Evolutionary conservation across 768 basidiomycete genomes (phyloP).

Genomic region (Rhizopogon roseolus): DNA sequence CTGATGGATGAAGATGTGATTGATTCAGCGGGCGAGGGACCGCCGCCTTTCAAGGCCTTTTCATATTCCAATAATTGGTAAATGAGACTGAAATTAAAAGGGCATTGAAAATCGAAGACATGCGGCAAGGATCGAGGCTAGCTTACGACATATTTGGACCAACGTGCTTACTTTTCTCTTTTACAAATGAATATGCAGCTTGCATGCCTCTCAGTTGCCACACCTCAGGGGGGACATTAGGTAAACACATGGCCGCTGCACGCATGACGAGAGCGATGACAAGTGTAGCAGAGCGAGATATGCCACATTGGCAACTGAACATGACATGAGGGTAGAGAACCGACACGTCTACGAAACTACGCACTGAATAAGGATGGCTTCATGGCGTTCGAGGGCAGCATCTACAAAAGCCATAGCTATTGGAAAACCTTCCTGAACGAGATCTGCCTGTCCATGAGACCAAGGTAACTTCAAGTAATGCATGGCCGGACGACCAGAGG

Average conservation of each 20-base stretch:
- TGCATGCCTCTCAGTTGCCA: conserved; percentile 86
- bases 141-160: conserved; percentile 95
- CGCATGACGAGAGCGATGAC: conserved; percentile 92
- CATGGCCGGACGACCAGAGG: conserved; percentile 70
- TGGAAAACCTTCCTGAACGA: conserved; percentile 75
- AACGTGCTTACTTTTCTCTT: conserved; percentile 81
- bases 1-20: conserved; percentile 49
- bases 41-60: conserved; percentile 55
- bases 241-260: conserved; percentile 67
- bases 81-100: conserved; percentile 58
- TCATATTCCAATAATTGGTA: conserved; percentile 93
- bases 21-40: conserved; percentile 45
- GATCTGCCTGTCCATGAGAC: conserved; percentile 92
- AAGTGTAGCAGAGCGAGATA: conserved; percentile 86
- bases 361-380: conserved; percentile 82
- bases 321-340: conserved; percentile 11
- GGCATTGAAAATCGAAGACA: conserved; percentile 15
- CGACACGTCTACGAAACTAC: conserved; percentile 29
- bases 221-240: conserved; percentile 67
- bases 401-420: conserved; percentile 81
- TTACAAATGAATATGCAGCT: conserved; percentile 84
- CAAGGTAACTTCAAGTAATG: conserved; percentile 87
- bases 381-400: conserved; percentile 65
- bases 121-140: conserved; percentile 14
- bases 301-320: conserved; percentile 88